Evolutionary conservation across 768 basidiomycete genomes (phyloP), one percentile per base, ranked within the genome.

Genomic region (Macrolepiota albuminosa): DNA sequence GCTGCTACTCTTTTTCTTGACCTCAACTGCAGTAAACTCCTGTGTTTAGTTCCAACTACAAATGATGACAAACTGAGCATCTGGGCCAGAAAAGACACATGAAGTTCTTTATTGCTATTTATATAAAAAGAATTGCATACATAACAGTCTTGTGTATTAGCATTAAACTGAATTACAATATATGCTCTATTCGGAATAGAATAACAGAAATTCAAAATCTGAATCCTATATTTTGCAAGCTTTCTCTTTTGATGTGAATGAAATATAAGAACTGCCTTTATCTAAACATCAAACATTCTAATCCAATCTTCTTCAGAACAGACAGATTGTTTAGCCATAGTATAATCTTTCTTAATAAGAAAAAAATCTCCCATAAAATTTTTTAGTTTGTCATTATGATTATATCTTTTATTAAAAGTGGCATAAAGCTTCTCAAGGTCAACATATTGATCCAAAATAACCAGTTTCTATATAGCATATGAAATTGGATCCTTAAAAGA

Each of bases 21-120:
- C 6, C 2, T 7, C 1, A 18, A 42, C 16, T 16, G 18, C 6
- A 1, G 18, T 3, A 2, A 2, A 0, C 2, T 4, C 2, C 40
- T 42, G 2, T 6, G 16, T 16, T 42, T 42, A 42, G 2, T 14
- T 1, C 14, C 18, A 6, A 5, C 16, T 6, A 5, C 0, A 7
- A 2, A 18, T 18, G 16, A 6, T 18, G 40, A 4, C 18, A 18
- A 2, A 6, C 16, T 18, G 6, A 42, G 16, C 2, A 42, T 14
- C 9, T 42, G 40, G 18, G 40, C 40, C 40, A 42, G 18, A 16
- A 42, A 42, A 1, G 18, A 16, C 2, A 42, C 6, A 18, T 42
- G 40, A 3, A 42, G 40, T 6, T 42, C 1, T 1, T 16, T 14
- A 1, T 39, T 9, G 1, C 14, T 13, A 39, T 39, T 13, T 13